Conservation (phyloP, 1,139 yeast genomes). For the Kurtzmaniella quercitrusa region DNA sequence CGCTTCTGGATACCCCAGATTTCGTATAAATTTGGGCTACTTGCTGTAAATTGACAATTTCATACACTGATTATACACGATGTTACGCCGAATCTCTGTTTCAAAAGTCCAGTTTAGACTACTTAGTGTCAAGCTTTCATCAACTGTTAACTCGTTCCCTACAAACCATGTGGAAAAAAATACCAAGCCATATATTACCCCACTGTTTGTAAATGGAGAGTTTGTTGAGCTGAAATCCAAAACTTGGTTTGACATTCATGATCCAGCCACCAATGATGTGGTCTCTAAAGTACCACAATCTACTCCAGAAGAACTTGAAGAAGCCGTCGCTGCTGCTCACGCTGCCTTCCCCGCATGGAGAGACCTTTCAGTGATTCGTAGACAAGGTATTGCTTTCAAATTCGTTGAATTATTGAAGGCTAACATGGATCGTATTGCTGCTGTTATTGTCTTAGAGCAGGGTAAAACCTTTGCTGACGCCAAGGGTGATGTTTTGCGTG, state of each 20-base stretch:
- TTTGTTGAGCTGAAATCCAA: slow-evolving; percentile 51
- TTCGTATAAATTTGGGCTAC: background rate
- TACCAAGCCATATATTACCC: slow-evolving; percentile 48
- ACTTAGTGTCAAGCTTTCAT: slow-evolving; percentile 24
- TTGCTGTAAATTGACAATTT: background rate
- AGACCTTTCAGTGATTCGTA: slow-evolving; percentile 55
- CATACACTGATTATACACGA: background rate
- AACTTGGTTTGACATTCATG: slow-evolving; percentile 70
- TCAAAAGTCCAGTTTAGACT: slow-evolving; percentile 11
- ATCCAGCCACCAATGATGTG: slow-evolving; percentile 70
- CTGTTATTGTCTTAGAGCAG: slow-evolving; percentile 71
- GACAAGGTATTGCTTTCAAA: slow-evolving; percentile 75
- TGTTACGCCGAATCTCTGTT: slow-evolving; percentile 6
- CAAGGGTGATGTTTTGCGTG: slow-evolving; percentile 74
- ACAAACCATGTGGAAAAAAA: slow-evolving; percentile 40
- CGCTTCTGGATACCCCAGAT: slow-evolving; percentile 3
- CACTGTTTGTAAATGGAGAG: slow-evolving; percentile 56
- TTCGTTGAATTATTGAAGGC: slow-evolving; percentile 63
- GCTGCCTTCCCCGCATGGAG: slow-evolving; percentile 60
- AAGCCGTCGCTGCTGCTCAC: slow-evolving; percentile 64
- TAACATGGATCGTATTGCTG: slow-evolving; percentile 70
- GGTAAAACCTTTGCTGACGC: slow-evolving; percentile 81
- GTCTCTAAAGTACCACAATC: slow-evolving; percentile 72
- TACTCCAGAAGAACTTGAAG: slow-evolving; percentile 61
- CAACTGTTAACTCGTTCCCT: slow-evolving; percentile 40